Conservation (phyloP, 257 asterid species). For the Solanum peruvianum region DNA sequence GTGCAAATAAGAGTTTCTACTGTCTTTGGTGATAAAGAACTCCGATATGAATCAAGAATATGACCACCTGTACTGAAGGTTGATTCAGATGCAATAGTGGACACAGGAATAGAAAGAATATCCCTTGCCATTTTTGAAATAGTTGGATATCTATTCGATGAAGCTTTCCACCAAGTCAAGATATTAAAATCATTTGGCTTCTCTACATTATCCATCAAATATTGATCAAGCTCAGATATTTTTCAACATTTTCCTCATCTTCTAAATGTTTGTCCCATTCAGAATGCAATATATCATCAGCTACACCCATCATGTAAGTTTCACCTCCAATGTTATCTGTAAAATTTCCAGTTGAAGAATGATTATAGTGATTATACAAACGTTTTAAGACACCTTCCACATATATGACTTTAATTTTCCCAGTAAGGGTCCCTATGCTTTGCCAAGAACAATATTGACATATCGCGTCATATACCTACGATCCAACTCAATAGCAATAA, state of each 20-base stretch:
- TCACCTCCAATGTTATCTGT: not conserved
- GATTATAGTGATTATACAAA: not conserved
- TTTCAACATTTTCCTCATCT: not conserved
- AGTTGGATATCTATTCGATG: not conserved
- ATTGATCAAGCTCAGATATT: not conserved
- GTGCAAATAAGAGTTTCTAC: not conserved
- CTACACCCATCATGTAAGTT: not conserved
- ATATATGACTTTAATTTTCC: not conserved
- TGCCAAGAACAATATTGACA: not conserved
- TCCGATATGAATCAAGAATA: too few species aligned
- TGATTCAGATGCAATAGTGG: not conserved
- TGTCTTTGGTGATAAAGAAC: too few species aligned
- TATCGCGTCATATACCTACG: not conserved
- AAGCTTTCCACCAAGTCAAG: not conserved
- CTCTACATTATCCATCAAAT: not conserved
- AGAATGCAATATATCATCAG: not conserved
- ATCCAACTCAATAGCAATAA: not conserved
- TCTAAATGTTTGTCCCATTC: not conserved
- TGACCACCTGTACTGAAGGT: not conserved
- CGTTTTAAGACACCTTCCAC: not conserved
- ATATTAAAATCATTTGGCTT: not conserved
- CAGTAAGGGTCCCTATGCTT: not conserved
- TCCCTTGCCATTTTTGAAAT: not conserved
- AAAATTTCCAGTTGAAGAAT: not conserved
- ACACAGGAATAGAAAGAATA: not conserved